A percentile compares a stretch with the other conserved stretches of the same genome.
These are phyloP conservation scores for Boletus patriciae DNA, from an alignment of 768 basidiomycete genomes.

Conservation along the genomic window DNA sequence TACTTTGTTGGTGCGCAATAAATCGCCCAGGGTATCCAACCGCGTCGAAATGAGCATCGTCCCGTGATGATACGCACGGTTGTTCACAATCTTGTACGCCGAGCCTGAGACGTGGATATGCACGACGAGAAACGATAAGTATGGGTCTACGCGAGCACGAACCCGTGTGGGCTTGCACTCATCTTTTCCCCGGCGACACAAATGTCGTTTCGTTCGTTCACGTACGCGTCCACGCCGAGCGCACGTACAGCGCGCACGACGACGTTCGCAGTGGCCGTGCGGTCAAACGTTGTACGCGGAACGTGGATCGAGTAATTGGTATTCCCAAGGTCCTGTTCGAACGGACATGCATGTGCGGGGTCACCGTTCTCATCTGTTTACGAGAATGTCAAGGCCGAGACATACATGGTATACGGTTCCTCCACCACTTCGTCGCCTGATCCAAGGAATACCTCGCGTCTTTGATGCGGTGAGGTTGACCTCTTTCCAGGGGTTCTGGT, in stretches of 20 bases:
- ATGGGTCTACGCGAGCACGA: neutral
- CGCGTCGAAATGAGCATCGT: slow-evolving; percentile 94
- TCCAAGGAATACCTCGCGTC: slow-evolving; percentile 61
- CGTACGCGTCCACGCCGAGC: slow-evolving; percentile 70
- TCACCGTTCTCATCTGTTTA: neutral
- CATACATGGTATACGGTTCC: slow-evolving; percentile 95
- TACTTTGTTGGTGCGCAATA: slow-evolving; percentile 69
- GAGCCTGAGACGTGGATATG: slow-evolving; percentile 85
- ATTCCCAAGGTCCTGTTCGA: slow-evolving; percentile 85
- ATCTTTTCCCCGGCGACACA: slow-evolving; percentile 88
- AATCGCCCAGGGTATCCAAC: slow-evolving; percentile 67
- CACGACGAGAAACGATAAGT: slow-evolving; percentile 7
- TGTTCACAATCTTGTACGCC: slow-evolving; percentile 92
- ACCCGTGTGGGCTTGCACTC: slow-evolving; percentile 38
- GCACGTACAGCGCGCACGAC: slow-evolving; percentile 72
- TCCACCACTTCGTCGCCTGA: slow-evolving; percentile 87
- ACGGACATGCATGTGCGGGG: neutral
- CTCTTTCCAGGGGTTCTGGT: slow-evolving; percentile 99
- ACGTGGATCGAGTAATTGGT: slow-evolving; percentile 96
- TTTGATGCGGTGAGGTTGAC: slow-evolving; percentile 69
- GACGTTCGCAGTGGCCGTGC: slow-evolving; percentile 74
- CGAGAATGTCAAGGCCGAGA: slow-evolving; percentile 1
- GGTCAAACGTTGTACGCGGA: slow-evolving; percentile 76
- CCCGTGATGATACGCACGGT: slow-evolving; percentile 94
- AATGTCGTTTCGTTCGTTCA: slow-evolving; percentile 92